Evolutionary conservation across 129 eudicot genomes (phyloP).

Genomic region (Flaveria robusta): DNA sequence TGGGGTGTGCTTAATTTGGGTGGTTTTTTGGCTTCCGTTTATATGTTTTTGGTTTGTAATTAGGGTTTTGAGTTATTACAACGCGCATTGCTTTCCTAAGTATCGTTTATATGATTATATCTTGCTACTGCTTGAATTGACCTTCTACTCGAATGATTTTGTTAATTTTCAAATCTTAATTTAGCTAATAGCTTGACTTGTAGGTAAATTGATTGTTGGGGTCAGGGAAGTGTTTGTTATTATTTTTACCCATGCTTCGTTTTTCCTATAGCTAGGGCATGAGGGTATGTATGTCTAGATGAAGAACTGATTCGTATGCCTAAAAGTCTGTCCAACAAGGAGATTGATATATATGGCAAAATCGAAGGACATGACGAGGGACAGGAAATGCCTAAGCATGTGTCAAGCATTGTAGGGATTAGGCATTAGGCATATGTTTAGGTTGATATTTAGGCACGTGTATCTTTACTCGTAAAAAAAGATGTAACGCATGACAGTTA

Average conservation of each 20-base stretch:
- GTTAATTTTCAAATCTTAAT: neutral
- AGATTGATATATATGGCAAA: neutral
- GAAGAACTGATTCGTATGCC: neutral
- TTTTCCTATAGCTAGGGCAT: slow-evolving; percentile 13
- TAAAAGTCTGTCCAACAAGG: neutral
- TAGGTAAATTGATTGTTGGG: neutral
- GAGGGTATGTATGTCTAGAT: neutral
- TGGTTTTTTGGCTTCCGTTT: neutral
- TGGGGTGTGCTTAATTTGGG: slow-evolving; percentile 11
- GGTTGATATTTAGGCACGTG: neutral
- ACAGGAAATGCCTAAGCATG: slow-evolving; percentile 1
- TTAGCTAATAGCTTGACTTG: slow-evolving; percentile 10
- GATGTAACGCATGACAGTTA: neutral
- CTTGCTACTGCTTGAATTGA: neutral
- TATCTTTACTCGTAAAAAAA: neutral
- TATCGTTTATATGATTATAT: neutral
- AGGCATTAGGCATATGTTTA: neutral
- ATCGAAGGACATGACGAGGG: neutral
- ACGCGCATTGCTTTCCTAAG: neutral
- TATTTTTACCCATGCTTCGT: neutral
- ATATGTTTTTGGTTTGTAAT: slow-evolving; percentile 13
- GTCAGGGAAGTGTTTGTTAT: neutral
- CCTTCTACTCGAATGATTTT: too few relatives aligned
- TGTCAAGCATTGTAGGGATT: neutral
- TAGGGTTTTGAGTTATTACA: slow-evolving; percentile 25